Evolutionary conservation across 306 rosid genomes (phyloP), one percentile per base, ranked within the genome.

Genomic region (Ochetophila trinervis): DNA sequence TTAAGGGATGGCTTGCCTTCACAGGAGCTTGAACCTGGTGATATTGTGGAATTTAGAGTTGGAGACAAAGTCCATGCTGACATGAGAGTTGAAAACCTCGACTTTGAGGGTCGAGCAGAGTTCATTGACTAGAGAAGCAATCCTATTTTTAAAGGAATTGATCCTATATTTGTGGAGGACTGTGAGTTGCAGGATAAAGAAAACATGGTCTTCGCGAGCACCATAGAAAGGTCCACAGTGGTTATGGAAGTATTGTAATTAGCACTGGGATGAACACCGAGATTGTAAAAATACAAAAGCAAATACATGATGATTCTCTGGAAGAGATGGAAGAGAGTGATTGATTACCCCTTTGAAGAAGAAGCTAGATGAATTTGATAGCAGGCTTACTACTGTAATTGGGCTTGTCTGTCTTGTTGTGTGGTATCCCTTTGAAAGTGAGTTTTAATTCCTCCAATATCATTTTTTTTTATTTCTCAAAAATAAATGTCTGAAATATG

Each of bases 1-100:
- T 65, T 80, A 16, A 75, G 96, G 75, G 91, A 88, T 34, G 91
- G 86, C 5, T 83, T 88, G 74, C 96, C 94, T 66, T 84, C 97
- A 9, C 47, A 85, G 16, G 92, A 85, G 79, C 83, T 90, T 52
- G 87, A 88, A 48, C 97, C 97, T 0, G 97, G 97, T n/a, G 97
- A 91, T 67, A 79, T 91, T 60, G 91, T 91, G 60, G 96, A 88
- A 45, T 59, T 91, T 62, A 80, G 69, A 30, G 96, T 86, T 30
- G 97, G 97, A 62, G 97, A 91, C 62, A 91, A 88, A 78, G 96
- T 86, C 40, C 95, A 95, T 0, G 97, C 97, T 24, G 97, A 91
- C 53, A 86, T 91, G 97, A 82, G 97, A 75, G 78, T 91, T 53
- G 78, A 91, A 82, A 76, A 88, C 92, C 45, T 86, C 93, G 0